phyloP scores from a whole-genome alignment of 306 rosid species.

The Citrullus mucosospermus region DNA sequence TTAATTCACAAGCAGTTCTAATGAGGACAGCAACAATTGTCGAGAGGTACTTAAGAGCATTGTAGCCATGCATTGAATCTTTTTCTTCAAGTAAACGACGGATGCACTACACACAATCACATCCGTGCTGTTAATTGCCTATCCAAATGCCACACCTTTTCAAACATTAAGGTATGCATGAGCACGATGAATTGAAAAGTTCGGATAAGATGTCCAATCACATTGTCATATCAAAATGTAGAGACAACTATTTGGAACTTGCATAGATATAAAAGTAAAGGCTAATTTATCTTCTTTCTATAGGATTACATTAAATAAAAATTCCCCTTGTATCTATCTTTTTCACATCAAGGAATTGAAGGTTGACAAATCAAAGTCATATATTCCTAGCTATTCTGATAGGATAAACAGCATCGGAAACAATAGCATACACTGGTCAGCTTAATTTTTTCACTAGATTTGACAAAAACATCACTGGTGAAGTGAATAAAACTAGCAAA shows the following conservation, averaged over 20 bases:
- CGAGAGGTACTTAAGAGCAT: slow-evolving; percentile 38
- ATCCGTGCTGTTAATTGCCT: background rate
- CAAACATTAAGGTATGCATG: background rate
- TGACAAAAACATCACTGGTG: background rate
- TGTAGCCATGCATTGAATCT: slow-evolving; percentile 50
- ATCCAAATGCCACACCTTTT: background rate
- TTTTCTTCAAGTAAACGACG: slow-evolving; percentile 46
- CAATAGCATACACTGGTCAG: background rate
- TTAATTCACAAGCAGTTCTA: slow-evolving; percentile 27
- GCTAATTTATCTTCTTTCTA: background rate
- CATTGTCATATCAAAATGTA: background rate
- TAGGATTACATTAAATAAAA: background rate
- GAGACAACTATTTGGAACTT: background rate
- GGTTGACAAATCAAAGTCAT: background rate
- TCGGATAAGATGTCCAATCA: background rate
- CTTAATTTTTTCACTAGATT: background rate
- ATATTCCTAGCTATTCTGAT: background rate
- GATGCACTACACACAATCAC: slow-evolving; percentile 26
- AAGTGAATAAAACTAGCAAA: background rate
- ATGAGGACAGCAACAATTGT: slow-evolving; percentile 45
- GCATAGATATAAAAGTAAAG: background rate
- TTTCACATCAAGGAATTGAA: background rate
- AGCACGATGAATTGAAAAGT: background rate
- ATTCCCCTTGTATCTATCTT: background rate
- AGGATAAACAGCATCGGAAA: background rate